Base-by-base conservation (phyloP, 495 filamentous ascomycete species). In the Emericellopsis terricola region DNA sequence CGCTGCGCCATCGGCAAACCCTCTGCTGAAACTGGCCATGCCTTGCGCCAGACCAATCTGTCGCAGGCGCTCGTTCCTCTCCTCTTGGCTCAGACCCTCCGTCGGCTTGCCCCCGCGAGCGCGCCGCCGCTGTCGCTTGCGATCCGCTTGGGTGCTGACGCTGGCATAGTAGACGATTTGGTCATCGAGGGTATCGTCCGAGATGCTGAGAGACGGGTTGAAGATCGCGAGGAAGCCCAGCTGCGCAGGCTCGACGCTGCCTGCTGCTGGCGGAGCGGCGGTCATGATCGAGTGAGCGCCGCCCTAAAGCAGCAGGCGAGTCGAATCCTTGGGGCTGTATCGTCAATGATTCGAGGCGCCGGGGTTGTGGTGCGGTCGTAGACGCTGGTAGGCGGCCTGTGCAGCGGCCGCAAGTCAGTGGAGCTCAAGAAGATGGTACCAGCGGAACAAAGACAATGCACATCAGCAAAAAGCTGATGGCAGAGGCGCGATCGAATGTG, bases 11-110 rank as follows among this genome's bases (percentile, higher is more conserved):
- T 68, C 65, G 4, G 84, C 81, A 49, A 96, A 96, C 41, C 75
- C 79, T 42, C 76, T 80, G 41, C 81, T 79, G 57, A 99, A 96
- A 52, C 78, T 78, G 38, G 94, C 82, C 73, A 96, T 93, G 35
- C 85, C 89, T 61, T 99, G 89, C 34, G 89, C 91, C 42, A 97
- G 69, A n/a, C 89, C 89, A 51, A 97, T 81, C 57, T 92, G 83
- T 40, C 91, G 70, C 46, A 96, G 54, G 41, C 69, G 76, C 57
- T 87, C 77, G 50, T 96, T 92, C 39, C 64, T 68, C 34, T 79
- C 65, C 43, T 80, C 70, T 27, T 65, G 64, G 13, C 55, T 56
- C 3, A 64, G 40, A 28, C 48, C 57, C 9, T 55, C 48, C 5
- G 36, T 60, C 24, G 38, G 50, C 48, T 44, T 59, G 51, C 42